Percentiles rank a stretch among this genome's conserved stretches.
These are phyloP conservation scores for Cladosporium austrohemisphaericum DNA, from an alignment of 2,329 filamentous ascomycete species.

Conservation along the genomic window DNA sequence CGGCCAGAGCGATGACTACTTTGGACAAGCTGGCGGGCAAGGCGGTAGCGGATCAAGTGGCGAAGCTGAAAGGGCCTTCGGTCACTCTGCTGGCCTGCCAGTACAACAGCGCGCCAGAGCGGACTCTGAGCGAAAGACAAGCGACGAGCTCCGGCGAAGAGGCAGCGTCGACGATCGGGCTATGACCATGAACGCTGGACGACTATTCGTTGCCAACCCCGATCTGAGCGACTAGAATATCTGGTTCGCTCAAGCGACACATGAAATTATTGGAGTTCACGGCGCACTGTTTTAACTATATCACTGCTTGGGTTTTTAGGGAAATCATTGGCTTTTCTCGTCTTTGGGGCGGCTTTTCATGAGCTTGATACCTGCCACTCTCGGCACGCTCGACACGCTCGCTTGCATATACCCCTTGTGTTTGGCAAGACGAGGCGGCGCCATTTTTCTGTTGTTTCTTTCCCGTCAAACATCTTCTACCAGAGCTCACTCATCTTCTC, in stretches of 20 bases:
- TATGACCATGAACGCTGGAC: conserved; percentile 64
- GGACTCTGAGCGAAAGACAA: conserved; percentile 56
- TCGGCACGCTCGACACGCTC: conserved; percentile 11
- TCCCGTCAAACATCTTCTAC: too few relatives aligned
- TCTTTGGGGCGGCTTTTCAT: not conserved
- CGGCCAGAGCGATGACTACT: conserved; percentile 38
- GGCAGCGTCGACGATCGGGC: conserved; percentile 82
- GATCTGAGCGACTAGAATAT: conserved; percentile 53
- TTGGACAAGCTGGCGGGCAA: conserved; percentile 38
- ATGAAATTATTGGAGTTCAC: too few relatives aligned
- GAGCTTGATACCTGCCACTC: not conserved
- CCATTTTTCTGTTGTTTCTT: not conserved
- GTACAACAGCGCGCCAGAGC: conserved; percentile 30
- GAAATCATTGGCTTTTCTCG: not conserved
- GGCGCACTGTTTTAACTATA: not conserved
- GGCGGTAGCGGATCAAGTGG: conserved; percentile 43
- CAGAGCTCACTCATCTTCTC: too few relatives aligned
- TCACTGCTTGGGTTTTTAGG: too few relatives aligned
- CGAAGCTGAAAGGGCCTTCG: conserved; percentile 53
- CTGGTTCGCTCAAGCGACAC: too few relatives aligned
- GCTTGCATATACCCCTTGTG: conserved; percentile 15
- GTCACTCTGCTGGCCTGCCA: conserved; percentile 50
- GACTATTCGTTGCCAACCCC: conserved; percentile 82
- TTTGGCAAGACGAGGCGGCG: conserved; percentile 8
- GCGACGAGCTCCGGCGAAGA: conserved; percentile 68